phyloP scores from a whole-genome alignment of 768 basidiomycete genomes.

The Leccinum incarnatum region DNA sequence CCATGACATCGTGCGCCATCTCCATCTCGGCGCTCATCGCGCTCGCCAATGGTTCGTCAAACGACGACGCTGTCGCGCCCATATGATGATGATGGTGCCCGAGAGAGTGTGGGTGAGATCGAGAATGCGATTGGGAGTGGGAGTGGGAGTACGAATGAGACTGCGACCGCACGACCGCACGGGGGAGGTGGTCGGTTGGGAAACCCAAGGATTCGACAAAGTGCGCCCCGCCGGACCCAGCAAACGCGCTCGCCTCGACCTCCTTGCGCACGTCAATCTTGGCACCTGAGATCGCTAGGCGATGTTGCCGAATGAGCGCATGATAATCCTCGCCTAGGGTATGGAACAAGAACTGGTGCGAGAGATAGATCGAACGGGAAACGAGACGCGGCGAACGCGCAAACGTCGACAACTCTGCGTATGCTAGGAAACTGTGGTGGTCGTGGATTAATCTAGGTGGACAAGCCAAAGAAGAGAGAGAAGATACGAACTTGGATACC shows the following conservation, averaged over 20 bases:
- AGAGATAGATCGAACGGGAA: slow-evolving; percentile 76
- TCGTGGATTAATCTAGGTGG: not conserved
- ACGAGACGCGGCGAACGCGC: slow-evolving; percentile 57
- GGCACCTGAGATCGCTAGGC: slow-evolving; percentile 52
- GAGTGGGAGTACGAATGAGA: not conserved
- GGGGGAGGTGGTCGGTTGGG: slow-evolving; percentile 1
- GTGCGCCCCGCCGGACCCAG: slow-evolving; percentile 24
- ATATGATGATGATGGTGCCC: slow-evolving; percentile 26
- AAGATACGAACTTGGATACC: slow-evolving; percentile 15
- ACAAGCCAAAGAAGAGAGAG: not conserved
- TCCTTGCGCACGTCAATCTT: slow-evolving; percentile 72
- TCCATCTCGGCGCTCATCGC: slow-evolving; percentile 67
- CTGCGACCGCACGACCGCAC: not conserved
- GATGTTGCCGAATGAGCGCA: slow-evolving; percentile 64
- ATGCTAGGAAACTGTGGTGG: slow-evolving; percentile 50
- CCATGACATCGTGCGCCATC: slow-evolving; percentile 45
- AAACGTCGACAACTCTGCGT: slow-evolving; percentile 79
- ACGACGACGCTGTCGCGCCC: slow-evolving; percentile 38
- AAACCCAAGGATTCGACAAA: slow-evolving; percentile 22
- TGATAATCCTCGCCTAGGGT: slow-evolving; percentile 76
- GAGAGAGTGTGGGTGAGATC: not conserved
- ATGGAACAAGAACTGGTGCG: slow-evolving; percentile 82
- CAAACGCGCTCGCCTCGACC: slow-evolving; percentile 61
- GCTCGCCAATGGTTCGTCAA: slow-evolving; percentile 76
- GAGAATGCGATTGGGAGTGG: slow-evolving; percentile 8